A percentile compares a stretch with the other conserved stretches of the same genome.
Evolutionary conservation across 305 asterid genomes (phyloP).

Genomic region (Plantago lanceolata): DNA sequence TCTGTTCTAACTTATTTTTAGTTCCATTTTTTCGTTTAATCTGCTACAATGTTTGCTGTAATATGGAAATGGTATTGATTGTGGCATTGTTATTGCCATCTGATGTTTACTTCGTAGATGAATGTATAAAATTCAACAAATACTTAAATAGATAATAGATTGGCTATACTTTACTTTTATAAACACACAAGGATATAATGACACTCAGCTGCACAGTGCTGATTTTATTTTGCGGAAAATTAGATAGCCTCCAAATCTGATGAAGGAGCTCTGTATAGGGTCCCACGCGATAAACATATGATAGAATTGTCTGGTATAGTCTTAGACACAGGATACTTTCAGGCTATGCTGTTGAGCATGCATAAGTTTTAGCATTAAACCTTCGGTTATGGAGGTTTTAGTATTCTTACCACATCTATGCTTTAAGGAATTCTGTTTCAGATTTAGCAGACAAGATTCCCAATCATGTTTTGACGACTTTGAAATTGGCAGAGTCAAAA

Average conservation of each 20-base stretch:
- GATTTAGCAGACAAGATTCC: background rate
- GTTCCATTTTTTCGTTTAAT: background rate
- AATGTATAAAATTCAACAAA: background rate
- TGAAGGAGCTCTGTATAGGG: background rate
- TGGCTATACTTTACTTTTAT: background rate
- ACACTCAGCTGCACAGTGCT: background rate
- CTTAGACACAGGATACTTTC: background rate
- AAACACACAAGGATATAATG: background rate
- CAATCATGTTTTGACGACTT: slow-evolving; percentile 12
- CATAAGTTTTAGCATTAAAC: background rate
- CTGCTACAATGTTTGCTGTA: background rate
- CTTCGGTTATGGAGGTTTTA: background rate
- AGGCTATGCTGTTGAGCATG: background rate
- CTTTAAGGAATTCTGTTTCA: background rate
- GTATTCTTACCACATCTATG: background rate
- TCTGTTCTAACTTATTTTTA: background rate
- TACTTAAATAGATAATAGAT: background rate
- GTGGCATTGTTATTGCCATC: background rate
- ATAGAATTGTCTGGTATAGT: background rate
- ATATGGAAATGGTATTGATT: too few relatives aligned
- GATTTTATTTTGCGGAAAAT: background rate
- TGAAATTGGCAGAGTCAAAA: slow-evolving; percentile 60
- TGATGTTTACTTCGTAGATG: background rate
- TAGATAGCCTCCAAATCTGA: background rate
- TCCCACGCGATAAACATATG: too few relatives aligned